phyloP scores from a whole-genome alignment of 495 filamentous ascomycete species.

The Elasticomyces elasticus region DNA sequence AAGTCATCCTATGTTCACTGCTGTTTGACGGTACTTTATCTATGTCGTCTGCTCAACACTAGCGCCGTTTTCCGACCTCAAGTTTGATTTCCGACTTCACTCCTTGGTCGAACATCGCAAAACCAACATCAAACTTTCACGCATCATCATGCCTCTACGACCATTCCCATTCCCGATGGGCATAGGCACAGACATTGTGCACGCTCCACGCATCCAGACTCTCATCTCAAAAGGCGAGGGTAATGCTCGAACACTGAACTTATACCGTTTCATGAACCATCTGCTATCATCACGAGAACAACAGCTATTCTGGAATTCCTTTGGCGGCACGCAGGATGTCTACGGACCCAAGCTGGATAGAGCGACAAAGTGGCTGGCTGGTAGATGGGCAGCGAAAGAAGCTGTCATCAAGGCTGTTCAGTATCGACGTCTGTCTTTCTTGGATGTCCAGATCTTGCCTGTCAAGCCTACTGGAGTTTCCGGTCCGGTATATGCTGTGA shows the following conservation, averaged over 20 bases:
- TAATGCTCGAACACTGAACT: not conserved
- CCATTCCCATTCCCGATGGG: constrained; percentile 40
- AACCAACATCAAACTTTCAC: not conserved
- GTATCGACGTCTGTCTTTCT: constrained; percentile 35
- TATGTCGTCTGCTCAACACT: too few relatives aligned
- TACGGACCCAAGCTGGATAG: not conserved
- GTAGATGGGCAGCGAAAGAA: constrained; percentile 53
- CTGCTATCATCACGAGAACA: constrained; percentile 12
- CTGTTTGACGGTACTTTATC: too few relatives aligned
- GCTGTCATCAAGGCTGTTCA: constrained; percentile 52
- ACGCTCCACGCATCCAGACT: constrained; percentile 35
- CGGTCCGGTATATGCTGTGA: constrained; percentile 7
- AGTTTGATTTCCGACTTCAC: not conserved
- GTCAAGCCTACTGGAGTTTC: not conserved
- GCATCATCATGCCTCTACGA: constrained; percentile 21
- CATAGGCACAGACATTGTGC: constrained; percentile 51
- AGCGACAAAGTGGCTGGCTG: constrained; percentile 7
- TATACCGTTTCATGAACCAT: constrained; percentile 7
- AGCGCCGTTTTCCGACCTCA: not conserved
- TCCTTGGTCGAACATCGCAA: too few relatives aligned
- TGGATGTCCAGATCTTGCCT: constrained; percentile 37
- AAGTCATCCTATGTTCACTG: too few relatives aligned
- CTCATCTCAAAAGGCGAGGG: constrained; percentile 24
- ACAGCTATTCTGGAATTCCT: constrained; percentile 3
- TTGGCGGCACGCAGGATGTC: not conserved